Evolutionary conservation across 495 filamentous ascomycete genomes (phyloP), one percentile per base, ranked within the genome.

Genomic region (Thermochaetoides thermophila): DNA sequence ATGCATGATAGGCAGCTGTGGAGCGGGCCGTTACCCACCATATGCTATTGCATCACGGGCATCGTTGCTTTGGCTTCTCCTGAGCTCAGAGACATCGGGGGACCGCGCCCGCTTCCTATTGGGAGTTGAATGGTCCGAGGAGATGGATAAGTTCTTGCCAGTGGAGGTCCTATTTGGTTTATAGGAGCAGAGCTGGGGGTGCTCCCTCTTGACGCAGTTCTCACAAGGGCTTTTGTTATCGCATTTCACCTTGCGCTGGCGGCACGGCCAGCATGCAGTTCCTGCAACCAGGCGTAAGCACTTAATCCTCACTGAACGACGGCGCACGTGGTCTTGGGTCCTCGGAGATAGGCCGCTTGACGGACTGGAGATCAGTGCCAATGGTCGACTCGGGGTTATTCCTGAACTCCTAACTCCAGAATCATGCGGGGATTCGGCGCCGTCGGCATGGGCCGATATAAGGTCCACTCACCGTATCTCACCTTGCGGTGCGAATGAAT

Each of bases 241-340:
- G 46, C 77, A 82, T 57, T 77, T 81, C 26, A 81, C 77, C 44
- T 82, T 82, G 15, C 77, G 63, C 50, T 76, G 73, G 40, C 78
- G 63, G 52, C 77, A 81, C 18, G 77, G 76, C 60, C 77, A 82
- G 52, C 77, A 82, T 22, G 77, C 76, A 31, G 67, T 70, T 17
- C 67, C 67, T 70, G 40, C 11, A 46, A 36, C 5, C n/a, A n/a
- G n/a, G n/a, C n/a, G n/a, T n/a, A n/a, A n/a, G n/a, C n/a, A n/a
- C n/a, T n/a, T n/a, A n/a, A n/a, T n/a, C n/a, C n/a, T n/a, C n/a
- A n/a, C n/a, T n/a, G n/a, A n/a, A n/a, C n/a, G n/a, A n/a, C n/a
- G n/a, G n/a, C n/a, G n/a, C n/a, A n/a, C n/a, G n/a, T n/a, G n/a
- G n/a, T n/a, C n/a, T n/a, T n/a, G n/a, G n/a, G n/a, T n/a, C n/a